These are phyloP conservation scores for Proliferodiscus dingleyae DNA, from an alignment of 2,329 filamentous ascomycete species.

Conservation along the genomic window DNA sequence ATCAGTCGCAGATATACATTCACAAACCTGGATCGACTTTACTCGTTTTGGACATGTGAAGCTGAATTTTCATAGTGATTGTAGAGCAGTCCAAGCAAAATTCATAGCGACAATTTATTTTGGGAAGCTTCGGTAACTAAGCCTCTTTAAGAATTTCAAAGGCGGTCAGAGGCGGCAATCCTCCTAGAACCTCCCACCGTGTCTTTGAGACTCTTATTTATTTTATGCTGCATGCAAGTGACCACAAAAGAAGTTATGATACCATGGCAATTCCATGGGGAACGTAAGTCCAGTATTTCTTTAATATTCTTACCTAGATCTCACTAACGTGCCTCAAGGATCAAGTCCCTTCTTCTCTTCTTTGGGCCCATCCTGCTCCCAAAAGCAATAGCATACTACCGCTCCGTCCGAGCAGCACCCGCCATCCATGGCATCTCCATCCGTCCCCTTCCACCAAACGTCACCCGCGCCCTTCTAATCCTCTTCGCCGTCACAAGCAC, in stretches of 20 bases:
- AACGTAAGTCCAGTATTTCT: slow-evolving; percentile 39
- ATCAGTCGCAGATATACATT: too few relatives aligned
- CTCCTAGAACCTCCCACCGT: neutral
- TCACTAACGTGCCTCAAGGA: slow-evolving; percentile 28
- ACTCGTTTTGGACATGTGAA: too few relatives aligned
- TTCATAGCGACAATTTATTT: too few relatives aligned
- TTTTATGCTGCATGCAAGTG: too few relatives aligned
- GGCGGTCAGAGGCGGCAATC: neutral
- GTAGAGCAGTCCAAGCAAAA: too few relatives aligned
- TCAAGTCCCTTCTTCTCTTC: slow-evolving; percentile 43
- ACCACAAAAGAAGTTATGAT: too few relatives aligned
- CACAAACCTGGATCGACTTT: too few relatives aligned
- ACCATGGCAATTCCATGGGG: slow-evolving; percentile 43
- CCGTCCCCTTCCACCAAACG: slow-evolving; percentile 49
- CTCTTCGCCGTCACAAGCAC: slow-evolving; percentile 49
- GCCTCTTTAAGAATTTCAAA: neutral
- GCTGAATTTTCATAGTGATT: too few relatives aligned
- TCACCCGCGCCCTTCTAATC: slow-evolving; percentile 54
- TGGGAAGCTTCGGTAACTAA: neutral
- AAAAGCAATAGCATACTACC: slow-evolving; percentile 60
- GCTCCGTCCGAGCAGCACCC: slow-evolving; percentile 44
- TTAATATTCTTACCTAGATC: too few relatives aligned
- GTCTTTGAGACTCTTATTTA: slow-evolving; percentile 3
- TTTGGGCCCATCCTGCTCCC: slow-evolving; percentile 70
- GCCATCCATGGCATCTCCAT: slow-evolving; percentile 43